phyloP scores from a whole-genome alignment of 140 eudicot genomes.

The Ambrosia hybrid region DNA sequence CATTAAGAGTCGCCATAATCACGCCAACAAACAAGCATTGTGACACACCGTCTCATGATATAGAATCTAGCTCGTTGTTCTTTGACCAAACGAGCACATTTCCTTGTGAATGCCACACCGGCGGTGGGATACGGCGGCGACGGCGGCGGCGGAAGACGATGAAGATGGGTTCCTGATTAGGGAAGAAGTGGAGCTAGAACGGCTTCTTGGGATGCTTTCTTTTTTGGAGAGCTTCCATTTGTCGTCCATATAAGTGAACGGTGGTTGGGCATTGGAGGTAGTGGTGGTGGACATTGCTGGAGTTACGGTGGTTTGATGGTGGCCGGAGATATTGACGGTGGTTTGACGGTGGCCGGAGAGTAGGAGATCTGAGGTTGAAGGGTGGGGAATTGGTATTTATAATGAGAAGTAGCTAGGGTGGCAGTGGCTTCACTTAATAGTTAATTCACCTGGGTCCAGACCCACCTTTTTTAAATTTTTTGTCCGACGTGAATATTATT shows the following conservation, averaged over 20 bases:
- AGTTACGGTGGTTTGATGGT: neutral
- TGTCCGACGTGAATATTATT: neutral
- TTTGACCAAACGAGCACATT: conserved; percentile 70
- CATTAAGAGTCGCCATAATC: conserved; percentile 44
- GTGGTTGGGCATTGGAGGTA: conserved; percentile 20
- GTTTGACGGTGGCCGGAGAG: neutral
- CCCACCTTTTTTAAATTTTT: conserved; percentile 24
- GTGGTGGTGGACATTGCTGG: conserved; percentile 20
- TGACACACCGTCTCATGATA: conserved; percentile 83
- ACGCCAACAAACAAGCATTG: conserved; percentile 89
- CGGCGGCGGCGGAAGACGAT: conserved; percentile 20
- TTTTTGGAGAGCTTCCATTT: conserved; percentile 76
- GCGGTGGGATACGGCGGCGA: conserved; percentile 33
- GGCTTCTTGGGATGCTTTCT: conserved; percentile 47
- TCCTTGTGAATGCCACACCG: conserved; percentile 79
- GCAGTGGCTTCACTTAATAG: conserved; percentile 48
- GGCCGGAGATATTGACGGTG: neutral
- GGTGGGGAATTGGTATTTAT: conserved; percentile 39
- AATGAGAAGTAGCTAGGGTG: conserved; percentile 23
- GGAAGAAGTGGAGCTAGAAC: conserved; percentile 22
- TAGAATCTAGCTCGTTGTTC: conserved; percentile 89
- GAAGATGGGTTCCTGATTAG: too few species aligned
- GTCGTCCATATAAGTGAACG: conserved; percentile 47
- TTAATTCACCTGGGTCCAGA: conserved; percentile 54
- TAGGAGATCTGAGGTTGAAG: neutral